Conservation (phyloP, 345 rosid species). For the Eucalyptus leucophloia region DNA sequence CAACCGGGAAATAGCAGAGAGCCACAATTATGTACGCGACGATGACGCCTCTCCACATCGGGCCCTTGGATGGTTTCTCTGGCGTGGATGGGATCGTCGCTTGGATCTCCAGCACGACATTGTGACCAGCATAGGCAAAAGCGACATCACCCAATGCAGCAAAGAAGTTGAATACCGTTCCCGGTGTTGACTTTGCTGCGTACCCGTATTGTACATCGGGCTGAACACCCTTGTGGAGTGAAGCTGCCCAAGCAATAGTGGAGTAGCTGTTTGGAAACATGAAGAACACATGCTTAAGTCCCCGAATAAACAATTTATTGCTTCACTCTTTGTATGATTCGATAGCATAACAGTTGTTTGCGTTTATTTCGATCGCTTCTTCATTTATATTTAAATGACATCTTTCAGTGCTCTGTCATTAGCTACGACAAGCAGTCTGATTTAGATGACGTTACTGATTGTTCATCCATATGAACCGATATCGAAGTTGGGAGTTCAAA, state of each 20-base stretch:
- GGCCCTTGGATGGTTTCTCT: conserved; percentile 62
- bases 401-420: neutral
- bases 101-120: conserved; percentile 73
- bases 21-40: conserved; percentile 64
- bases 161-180: conserved; percentile 49
- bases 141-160: conserved; percentile 56
- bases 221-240: conserved; percentile 37
- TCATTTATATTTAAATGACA: neutral
- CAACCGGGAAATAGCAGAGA: conserved; percentile 72
- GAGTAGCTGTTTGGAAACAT: conserved; percentile 37
- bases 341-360: neutral
- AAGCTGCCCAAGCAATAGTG: conserved; percentile 67
- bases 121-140: conserved; percentile 76
- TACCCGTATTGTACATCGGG: conserved; percentile 41
- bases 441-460: neutral
- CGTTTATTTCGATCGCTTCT: neutral
- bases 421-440: neutral
- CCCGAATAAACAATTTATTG: neutral
- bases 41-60: conserved; percentile 68
- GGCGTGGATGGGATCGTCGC: conserved; percentile 78
- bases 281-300: neutral
- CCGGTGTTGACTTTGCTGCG: conserved; percentile 16
- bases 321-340: neutral
- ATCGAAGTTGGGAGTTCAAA: neutral
- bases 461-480: neutral